Percentiles rank a stretch among this genome's conserved stretches.
Evolutionary conservation across 1,284 basidiomycete genomes (phyloP).

Genomic region (Ceratobasidium sp.): DNA sequence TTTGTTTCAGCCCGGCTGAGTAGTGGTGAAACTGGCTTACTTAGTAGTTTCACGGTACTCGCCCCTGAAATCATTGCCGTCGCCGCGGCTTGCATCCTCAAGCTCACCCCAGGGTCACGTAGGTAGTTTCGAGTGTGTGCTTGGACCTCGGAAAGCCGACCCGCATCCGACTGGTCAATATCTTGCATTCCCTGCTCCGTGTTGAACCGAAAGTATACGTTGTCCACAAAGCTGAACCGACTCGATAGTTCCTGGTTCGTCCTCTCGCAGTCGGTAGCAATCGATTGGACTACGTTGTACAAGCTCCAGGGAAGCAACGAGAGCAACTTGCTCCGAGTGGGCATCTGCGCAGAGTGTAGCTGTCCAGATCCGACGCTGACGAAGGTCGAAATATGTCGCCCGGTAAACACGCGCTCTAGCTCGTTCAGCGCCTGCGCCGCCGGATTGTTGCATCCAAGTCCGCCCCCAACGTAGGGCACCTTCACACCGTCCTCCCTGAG

Average conservation of each 20-base stretch:
- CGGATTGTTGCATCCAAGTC: not conserved
- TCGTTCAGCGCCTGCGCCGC: not conserved
- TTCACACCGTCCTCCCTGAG: not conserved
- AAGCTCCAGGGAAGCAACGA: not conserved
- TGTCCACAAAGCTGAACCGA: not conserved
- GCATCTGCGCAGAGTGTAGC: not conserved
- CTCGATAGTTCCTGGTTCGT: not conserved
- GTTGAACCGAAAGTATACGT: not conserved
- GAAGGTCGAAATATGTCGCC: not conserved
- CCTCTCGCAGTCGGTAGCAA: not conserved
- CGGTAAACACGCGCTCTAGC: not conserved
- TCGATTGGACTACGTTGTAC: not conserved
- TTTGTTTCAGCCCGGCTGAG: not conserved
- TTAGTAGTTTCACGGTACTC: not conserved
- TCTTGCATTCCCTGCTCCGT: not conserved
- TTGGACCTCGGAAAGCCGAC: not conserved
- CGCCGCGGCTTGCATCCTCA: not conserved
- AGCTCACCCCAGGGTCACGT: not conserved
- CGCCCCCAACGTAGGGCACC: not conserved
- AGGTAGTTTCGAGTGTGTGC: not conserved
- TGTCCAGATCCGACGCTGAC: not conserved
- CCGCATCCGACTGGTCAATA: not conserved
- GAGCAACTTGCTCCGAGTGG: no score
- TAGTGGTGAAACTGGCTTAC: not conserved
- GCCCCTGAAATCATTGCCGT: not conserved